Evolutionary conservation across 2,329 filamentous ascomycete genomes (phyloP).

Genomic region (Didymella exigua): DNA sequence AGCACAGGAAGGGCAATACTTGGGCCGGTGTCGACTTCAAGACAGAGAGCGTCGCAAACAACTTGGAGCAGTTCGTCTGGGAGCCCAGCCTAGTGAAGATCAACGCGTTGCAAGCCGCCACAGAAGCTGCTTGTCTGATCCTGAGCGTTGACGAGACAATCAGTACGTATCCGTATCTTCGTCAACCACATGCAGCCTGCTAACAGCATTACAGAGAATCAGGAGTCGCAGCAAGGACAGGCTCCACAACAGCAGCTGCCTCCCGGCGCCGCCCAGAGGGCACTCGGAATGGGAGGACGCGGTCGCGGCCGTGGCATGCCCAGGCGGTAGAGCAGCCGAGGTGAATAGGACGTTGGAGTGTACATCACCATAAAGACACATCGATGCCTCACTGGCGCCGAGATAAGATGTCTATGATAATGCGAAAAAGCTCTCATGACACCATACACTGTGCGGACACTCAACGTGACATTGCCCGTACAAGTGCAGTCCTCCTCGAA

Average conservation of each 20-base stretch:
- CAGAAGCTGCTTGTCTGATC: conserved; percentile 94
- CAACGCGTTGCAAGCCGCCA: conserved; percentile 95
- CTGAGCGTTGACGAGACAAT: conserved; percentile 98
- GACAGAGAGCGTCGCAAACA: conserved; percentile 89
- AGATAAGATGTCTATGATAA: conserved; percentile 43
- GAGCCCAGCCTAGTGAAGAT: conserved; percentile 95
- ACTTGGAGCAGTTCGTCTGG: conserved; percentile 96
- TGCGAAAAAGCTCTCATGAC: conserved; percentile 26
- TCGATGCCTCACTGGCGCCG: conserved; percentile 12
- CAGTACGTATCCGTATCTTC: conserved; percentile 57
- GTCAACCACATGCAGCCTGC: conserved; percentile 7
- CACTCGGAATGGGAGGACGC: conserved; percentile 75
- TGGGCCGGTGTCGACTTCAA: conserved; percentile 98
- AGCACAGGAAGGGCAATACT: conserved; percentile 88
- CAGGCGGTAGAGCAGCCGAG: conserved; percentile 62
- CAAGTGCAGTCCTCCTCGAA: no score
- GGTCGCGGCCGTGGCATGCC: conserved; percentile 71
- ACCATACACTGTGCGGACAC: background rate
- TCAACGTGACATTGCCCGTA: background rate
- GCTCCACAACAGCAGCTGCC: conserved; percentile 72
- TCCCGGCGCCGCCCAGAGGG: conserved; percentile 79
- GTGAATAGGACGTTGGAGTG: conserved; percentile 9
- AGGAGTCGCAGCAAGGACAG: conserved; percentile 86
- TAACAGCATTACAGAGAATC: conserved; percentile 66
- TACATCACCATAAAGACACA: conserved; percentile 35